Percentiles rank a stretch among this genome's conserved stretches.
These are phyloP conservation scores for Alternaria postmessia DNA, from an alignment of 2,329 filamentous ascomycete species.

Conservation along the genomic window DNA sequence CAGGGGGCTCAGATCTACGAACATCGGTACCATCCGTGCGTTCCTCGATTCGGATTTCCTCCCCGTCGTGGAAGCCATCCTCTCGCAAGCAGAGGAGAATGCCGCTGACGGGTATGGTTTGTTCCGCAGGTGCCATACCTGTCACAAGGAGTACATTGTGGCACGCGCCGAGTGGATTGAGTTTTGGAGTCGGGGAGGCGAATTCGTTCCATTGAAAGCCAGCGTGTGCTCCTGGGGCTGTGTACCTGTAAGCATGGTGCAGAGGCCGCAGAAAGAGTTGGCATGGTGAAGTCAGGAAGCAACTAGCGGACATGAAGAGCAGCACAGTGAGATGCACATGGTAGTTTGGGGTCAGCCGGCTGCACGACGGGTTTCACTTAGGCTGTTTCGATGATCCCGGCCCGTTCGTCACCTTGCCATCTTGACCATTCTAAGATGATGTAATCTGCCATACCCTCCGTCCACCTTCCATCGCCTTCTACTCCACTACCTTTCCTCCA, in stretches of 20 bases:
- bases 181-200: slow-evolving; percentile 30
- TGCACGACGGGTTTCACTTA: neutral
- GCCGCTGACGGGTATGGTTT: slow-evolving; percentile 23
- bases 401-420: no score
- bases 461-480: no score
- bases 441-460: no score
- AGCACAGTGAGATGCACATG: neutral
- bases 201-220: slow-evolving; percentile 33
- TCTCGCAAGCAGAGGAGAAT: slow-evolving; percentile 25
- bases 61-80: slow-evolving; percentile 18
- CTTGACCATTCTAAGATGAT: no score
- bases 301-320: neutral
- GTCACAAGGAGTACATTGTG: slow-evolving; percentile 38
- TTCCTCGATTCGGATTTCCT: neutral
- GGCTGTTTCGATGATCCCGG: no score
- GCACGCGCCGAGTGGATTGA: slow-evolving; percentile 45
- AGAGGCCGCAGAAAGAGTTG: slow-evolving; percentile 18
- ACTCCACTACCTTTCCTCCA: no score
- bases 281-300: slow-evolving; percentile 7
- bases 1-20: slow-evolving; percentile 16
- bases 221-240: slow-evolving; percentile 46
- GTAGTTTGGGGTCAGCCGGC: neutral
- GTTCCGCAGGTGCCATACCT: slow-evolving; percentile 37
- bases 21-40: neutral
- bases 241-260: slow-evolving; percentile 31